Evolutionary conservation across 345 rosid genomes (phyloP).

Genomic region (Hibiscus tridactylites): DNA sequence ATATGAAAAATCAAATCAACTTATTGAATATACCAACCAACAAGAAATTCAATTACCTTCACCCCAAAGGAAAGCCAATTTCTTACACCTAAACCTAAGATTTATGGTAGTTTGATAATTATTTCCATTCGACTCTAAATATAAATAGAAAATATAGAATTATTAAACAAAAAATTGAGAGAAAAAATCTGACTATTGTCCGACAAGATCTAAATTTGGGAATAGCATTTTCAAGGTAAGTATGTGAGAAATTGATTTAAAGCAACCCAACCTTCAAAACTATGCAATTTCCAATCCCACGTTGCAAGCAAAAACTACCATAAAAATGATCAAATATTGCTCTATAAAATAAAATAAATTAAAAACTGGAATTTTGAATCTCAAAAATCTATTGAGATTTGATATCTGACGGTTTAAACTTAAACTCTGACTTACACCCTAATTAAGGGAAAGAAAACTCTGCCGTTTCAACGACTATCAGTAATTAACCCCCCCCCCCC

Average conservation of each 20-base stretch:
- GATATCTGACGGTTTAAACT: neutral
- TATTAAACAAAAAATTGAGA: too few species aligned
- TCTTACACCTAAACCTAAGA: neutral
- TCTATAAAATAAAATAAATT: constrained; percentile 1
- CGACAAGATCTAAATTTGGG: neutral
- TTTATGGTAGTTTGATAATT: constrained; percentile 21
- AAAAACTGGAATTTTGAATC: neutral
- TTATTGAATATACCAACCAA: neutral
- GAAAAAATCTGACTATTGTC: neutral
- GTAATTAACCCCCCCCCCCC: too few species aligned
- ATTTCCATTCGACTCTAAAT: constrained; percentile 2
- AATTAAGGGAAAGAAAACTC: neutral
- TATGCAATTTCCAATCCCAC: neutral
- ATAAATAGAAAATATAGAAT: too few species aligned
- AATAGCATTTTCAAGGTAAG: neutral
- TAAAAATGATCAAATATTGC: neutral
- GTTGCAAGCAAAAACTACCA: neutral
- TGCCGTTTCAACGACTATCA: neutral
- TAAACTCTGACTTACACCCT: neutral
- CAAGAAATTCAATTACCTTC: constrained; percentile 17
- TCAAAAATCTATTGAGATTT: neutral
- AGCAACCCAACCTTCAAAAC: neutral
- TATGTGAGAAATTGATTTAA: neutral
- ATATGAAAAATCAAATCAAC: neutral
- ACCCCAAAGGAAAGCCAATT: constrained; percentile 19